These are phyloP conservation scores for Acanthamoeba triangularis DNA, from an alignment of 208 protist genomes.

Conservation along the genomic window DNA sequence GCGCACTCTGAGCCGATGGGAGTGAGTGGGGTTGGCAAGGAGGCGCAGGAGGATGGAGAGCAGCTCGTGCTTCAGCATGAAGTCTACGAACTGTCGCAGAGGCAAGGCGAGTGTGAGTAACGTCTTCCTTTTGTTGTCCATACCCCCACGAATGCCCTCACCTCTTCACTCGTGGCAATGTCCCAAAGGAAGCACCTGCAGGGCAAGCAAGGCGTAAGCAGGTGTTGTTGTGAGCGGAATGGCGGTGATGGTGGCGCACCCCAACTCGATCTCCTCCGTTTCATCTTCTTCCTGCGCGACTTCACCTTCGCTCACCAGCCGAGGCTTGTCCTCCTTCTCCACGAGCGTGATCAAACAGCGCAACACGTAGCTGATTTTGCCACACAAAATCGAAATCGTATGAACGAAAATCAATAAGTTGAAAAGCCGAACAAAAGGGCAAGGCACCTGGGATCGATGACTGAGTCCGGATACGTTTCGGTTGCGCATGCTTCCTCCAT, in stretches of 20 bases:
- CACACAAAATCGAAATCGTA: background rate
- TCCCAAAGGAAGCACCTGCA: constrained; percentile 32
- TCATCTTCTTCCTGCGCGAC: background rate
- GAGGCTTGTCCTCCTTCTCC: background rate
- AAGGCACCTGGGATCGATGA: background rate
- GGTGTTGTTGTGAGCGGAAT: background rate
- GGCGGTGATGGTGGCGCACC: background rate
- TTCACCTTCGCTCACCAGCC: background rate
- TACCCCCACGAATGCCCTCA: background rate
- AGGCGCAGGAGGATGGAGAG: constrained; percentile 21
- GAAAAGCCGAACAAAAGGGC: background rate
- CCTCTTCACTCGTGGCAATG: background rate
- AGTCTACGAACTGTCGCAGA: constrained; percentile 4
- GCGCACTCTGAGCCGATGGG: background rate
- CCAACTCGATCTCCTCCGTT: constrained; percentile 18
- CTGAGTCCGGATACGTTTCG: background rate
- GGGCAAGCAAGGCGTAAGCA: background rate
- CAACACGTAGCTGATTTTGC: background rate
- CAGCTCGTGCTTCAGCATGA: constrained; percentile 33
- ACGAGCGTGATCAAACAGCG: background rate
- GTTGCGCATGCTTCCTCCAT: too few relatives aligned
- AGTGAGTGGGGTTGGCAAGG: background rate
- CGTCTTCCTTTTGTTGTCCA: background rate
- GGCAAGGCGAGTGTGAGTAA: background rate
- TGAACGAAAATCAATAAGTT: background rate